Evolutionary conservation across 768 basidiomycete genomes (phyloP).

Genomic region (Astraeus odoratus): DNA sequence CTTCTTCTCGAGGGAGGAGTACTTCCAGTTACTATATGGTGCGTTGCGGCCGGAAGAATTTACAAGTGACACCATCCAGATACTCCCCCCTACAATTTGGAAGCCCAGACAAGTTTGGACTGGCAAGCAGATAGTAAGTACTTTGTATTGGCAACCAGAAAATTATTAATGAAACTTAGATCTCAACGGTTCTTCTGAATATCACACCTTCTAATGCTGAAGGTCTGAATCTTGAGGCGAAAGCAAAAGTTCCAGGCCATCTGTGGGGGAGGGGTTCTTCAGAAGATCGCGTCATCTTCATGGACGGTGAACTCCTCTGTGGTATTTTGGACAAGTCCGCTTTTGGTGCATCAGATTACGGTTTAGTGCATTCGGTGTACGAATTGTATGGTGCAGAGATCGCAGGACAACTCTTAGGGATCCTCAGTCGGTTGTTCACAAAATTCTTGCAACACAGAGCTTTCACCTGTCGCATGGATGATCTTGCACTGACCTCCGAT

Average conservation of each 20-base stretch:
- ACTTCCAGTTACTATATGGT: constrained; percentile 93
- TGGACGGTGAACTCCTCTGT: constrained; percentile 88
- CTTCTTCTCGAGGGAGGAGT: constrained; percentile 94
- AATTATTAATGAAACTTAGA: constrained; percentile 37
- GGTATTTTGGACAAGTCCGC: constrained; percentile 97
- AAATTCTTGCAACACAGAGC: constrained; percentile 96
- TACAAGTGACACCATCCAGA: constrained; percentile 54
- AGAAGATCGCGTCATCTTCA: constrained; percentile 84
- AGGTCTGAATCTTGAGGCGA: constrained; percentile 79
- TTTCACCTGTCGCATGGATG: constrained; percentile 99
- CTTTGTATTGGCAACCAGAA: background rate
- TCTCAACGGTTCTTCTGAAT: constrained; percentile 90
- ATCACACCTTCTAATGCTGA: constrained; percentile 74
- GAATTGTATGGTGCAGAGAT: constrained; percentile 88
- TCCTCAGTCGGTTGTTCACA: constrained; percentile 91
- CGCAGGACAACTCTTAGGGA: constrained; percentile 87
- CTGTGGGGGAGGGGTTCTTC: constrained; percentile 76
- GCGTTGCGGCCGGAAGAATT: constrained; percentile 78
- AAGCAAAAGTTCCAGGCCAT: constrained; percentile 83
- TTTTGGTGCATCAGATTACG: constrained; percentile 93
- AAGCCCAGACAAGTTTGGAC: constrained; percentile 92
- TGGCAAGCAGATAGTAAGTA: constrained; percentile 88
- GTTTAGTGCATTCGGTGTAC: constrained; percentile 94
- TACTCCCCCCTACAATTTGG: constrained; percentile 88
- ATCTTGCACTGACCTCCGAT: constrained; percentile 79